These are phyloP conservation scores for Leishmania tropica DNA, from an alignment of 208 protist genomes.

Conservation along the genomic window DNA sequence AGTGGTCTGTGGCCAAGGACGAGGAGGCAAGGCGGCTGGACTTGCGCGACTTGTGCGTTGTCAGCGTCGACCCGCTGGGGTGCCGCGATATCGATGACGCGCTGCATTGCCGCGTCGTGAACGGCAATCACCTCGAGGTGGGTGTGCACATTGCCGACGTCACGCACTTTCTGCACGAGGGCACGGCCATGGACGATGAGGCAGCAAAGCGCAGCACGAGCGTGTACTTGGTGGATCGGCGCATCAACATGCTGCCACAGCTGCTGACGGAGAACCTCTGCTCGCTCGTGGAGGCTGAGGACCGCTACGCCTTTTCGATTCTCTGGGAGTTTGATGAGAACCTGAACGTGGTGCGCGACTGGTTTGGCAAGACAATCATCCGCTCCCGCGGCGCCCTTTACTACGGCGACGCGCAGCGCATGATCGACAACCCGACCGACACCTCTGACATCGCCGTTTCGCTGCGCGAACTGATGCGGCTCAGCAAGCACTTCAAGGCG, in stretches of 20 bases:
- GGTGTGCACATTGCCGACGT: constrained; percentile 99
- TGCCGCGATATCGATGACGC: constrained; percentile 93
- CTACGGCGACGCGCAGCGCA: constrained; percentile 95
- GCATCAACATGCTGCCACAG: constrained; percentile 98
- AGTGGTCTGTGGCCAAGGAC: constrained; percentile 83
- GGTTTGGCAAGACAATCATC: constrained; percentile 95
- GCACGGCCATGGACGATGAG: constrained; percentile 94
- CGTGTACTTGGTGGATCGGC: constrained; percentile 95
- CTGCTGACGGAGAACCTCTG: constrained; percentile 96
- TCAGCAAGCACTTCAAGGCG: constrained; percentile 87
- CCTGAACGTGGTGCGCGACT: constrained; percentile 84
- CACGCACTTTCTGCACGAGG: constrained; percentile 94
- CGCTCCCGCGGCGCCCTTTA: constrained; percentile 89
- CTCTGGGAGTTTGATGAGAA: constrained; percentile 94
- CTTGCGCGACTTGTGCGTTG: constrained; percentile 85
- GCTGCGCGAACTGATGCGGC: constrained; percentile 75
- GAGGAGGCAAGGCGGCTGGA: constrained; percentile 82
- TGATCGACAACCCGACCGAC: constrained; percentile 88
- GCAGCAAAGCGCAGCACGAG: constrained; percentile 94
- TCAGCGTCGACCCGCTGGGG: constrained; percentile 96
- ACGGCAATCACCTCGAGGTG: constrained; percentile 89
- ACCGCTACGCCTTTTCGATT: constrained; percentile 94
- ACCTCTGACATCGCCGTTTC: constrained; percentile 67
- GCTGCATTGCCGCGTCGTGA: constrained; percentile 83
- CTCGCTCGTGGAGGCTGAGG: constrained; percentile 90